phyloP scores from a whole-genome alignment of 176 grass and related monocot genomes.

The Bonia amplexicaulis region DNA sequence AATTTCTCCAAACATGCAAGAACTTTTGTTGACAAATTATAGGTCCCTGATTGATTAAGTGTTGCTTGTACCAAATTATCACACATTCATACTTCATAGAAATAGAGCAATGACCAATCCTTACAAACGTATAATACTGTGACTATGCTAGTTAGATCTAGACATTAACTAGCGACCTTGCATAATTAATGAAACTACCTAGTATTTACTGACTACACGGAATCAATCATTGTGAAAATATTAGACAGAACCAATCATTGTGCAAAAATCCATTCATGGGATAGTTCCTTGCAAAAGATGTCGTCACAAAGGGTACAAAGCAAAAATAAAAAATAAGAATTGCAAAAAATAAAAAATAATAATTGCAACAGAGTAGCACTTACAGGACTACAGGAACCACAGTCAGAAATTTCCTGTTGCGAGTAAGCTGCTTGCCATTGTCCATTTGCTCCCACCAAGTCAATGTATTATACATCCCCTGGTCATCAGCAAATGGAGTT shows the following conservation, averaged over 20 bases:
- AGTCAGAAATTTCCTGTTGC: slow-evolving; percentile 79
- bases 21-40: not conserved
- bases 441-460: slow-evolving; percentile 99
- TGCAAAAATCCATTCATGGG: not conserved
- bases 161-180: not conserved
- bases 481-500: slow-evolving; percentile 85
- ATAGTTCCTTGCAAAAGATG: not conserved
- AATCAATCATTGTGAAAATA: not conserved
- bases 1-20: not conserved
- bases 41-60: not conserved
- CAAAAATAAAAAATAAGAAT: not conserved
- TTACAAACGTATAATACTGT: not conserved
- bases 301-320: not conserved
- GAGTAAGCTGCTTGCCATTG: slow-evolving; percentile 86
- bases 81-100: not conserved
- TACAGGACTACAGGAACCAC: slow-evolving; percentile 84
- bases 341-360: not conserved
- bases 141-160: not conserved
- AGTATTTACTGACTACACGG: not conserved
- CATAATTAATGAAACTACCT: not conserved
- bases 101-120: not conserved
- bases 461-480: slow-evolving; percentile 75
- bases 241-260: not conserved
- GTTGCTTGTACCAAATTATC: not conserved
- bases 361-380: slow-evolving; percentile 3